Evolutionary conservation across 192 early-diverging fungal genomes (phyloP).

Genomic region (Coemansia sp.): DNA sequence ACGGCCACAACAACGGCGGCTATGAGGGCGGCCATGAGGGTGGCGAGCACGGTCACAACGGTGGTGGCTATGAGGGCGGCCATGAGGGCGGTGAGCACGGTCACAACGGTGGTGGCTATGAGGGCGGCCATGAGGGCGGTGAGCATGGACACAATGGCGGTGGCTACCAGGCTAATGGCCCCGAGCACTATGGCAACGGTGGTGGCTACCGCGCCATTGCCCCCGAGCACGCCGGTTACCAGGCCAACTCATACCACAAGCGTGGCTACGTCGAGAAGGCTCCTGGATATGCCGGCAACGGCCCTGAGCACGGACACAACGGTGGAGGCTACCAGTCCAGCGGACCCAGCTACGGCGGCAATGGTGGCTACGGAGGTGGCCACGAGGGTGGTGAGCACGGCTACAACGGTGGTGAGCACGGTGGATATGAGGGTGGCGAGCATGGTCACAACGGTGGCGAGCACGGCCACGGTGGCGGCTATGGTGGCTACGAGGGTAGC

Average conservation of each 20-base stretch:
- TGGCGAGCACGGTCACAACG: not conserved
- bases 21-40: not conserved
- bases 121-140: slow-evolving; percentile 2
- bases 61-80: not conserved
- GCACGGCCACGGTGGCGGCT: not conserved
- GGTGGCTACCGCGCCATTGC: slow-evolving; percentile 9
- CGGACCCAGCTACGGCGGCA: not conserved
- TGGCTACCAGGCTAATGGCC: not conserved
- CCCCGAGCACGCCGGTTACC: slow-evolving; percentile 7
- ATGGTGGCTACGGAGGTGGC: too few relatives aligned
- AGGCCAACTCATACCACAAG: slow-evolving; percentile 15
- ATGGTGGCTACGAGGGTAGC: not conserved
- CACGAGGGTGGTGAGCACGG: not conserved
- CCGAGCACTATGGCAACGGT: not conserved
- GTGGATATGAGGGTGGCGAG: not conserved
- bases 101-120: slow-evolving; percentile 13
- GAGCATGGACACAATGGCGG: too few relatives aligned
- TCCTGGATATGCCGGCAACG: slow-evolving; percentile 5
- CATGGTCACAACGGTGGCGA: not conserved
- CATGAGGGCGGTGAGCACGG: slow-evolving; percentile 8
- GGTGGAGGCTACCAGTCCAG: not conserved
- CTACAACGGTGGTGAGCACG: slow-evolving; percentile 3
- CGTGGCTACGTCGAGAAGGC: slow-evolving; percentile 21
- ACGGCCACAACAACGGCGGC: slow-evolving; percentile 1
- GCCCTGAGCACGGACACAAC: not conserved